Base-by-base conservation (phyloP, 441 rosid species). In the Corymbia calophylla region DNA sequence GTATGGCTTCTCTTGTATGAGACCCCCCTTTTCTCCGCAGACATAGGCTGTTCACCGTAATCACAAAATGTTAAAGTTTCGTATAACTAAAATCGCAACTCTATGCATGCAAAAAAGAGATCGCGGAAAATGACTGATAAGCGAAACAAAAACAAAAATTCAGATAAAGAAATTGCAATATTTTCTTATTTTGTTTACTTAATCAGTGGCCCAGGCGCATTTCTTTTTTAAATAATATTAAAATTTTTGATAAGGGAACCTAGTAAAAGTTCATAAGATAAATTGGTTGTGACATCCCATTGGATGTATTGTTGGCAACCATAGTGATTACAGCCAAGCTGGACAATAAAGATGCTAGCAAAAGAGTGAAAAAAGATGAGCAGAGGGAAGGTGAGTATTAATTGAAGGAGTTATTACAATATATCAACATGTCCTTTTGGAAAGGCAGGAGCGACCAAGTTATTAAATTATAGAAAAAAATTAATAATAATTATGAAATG, bases 11-110 rank as follows among this genome's bases (percentile, higher is more conserved):
- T 98, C 99, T 23, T 53, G 53, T 87, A 97, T 92, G 23, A 96
- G 62, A 44, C 99, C 99, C 29, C 91, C 81, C 64, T 89, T 92
- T 91, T 96, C 98, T 18, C 99, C 99, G 12, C 93, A 87, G 5
- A 98, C 98, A 92, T 95, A 98, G 68, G 99, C 99, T 98, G 94
- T 6, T 12, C 84, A 23, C 35, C 44, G 17, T 68, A 7, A 47
- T 77, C 51, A 77, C 84, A 44, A 44, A 44, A 44, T 21, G 23
- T 66, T 19, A 5, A 73, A 39, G 2, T 35, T 86, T 9, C 8
- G 68, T 23, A 21, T 55, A 23, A 29, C 25, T 44, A 73, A 73
- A 73, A 12, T 27, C 8, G 31, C 31, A 23, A 55, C 39, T 31
- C 58, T 49, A 16, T 4, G 1, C 58, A 7, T 19, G 58, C 87